Conservation (phyloP, 495 filamentous ascomycete species). For the Pseudomonodictys pantanalensis region DNA sequence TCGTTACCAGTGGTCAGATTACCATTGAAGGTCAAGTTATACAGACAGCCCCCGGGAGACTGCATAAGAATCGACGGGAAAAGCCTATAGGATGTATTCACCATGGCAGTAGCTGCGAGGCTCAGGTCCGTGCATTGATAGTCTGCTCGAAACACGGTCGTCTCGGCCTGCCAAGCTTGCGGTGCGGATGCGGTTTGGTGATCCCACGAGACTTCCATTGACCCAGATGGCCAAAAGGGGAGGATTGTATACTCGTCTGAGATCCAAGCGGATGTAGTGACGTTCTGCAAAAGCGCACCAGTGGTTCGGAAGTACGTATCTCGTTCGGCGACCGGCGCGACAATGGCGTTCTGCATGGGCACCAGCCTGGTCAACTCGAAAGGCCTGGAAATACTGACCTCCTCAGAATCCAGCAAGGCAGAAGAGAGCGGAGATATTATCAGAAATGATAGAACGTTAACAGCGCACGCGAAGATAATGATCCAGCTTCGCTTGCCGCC, state of each 20-base stretch:
- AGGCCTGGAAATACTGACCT: background rate
- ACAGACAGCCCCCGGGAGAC: background rate
- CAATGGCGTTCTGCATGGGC: too few species aligned
- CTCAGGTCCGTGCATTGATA: background rate
- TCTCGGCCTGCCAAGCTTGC: background rate
- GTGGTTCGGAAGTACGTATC: conserved; percentile 2
- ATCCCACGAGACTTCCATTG: background rate
- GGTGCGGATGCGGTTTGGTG: background rate
- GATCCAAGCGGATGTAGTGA: conserved; percentile 5
- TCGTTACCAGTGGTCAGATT: background rate
- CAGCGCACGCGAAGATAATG: background rate
- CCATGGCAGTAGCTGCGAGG: background rate
- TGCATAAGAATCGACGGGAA: background rate
- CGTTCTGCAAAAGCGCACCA: background rate
- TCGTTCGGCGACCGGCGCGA: background rate
- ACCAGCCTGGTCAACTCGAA: background rate
- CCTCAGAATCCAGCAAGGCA: background rate
- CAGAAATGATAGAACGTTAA: conserved; percentile 3
- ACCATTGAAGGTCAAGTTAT: background rate
- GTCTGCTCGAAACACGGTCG: background rate
- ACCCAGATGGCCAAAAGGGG: conserved; percentile 1
- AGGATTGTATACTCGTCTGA: background rate
- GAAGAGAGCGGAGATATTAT: conserved; percentile 4
- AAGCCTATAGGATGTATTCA: background rate
- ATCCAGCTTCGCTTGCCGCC: background rate